These are phyloP conservation scores for Trametes villosa DNA, from an alignment of 768 basidiomycete genomes.

Conservation along the genomic window DNA sequence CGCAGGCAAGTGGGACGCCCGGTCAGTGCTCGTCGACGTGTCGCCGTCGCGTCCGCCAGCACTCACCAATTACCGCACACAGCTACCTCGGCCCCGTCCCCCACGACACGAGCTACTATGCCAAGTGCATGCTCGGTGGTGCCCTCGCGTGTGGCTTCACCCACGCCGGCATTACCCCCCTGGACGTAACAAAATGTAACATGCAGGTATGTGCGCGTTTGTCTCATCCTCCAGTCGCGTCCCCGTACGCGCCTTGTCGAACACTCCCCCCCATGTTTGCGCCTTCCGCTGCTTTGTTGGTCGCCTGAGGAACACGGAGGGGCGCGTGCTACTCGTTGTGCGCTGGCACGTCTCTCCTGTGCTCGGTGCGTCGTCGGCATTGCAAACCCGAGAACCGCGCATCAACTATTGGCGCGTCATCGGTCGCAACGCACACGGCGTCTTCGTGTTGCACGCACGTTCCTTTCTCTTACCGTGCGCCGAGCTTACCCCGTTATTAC, in stretches of 20 bases:
- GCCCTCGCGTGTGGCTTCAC: constrained; percentile 85
- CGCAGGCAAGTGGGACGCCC: constrained; percentile 74
- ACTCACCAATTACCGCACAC: constrained; percentile 3
- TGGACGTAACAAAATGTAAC: constrained; percentile 90
- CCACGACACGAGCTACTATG: constrained; percentile 76
- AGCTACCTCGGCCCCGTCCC: constrained; percentile 75
- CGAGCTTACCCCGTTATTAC: neutral
- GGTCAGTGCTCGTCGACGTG: constrained; percentile 46
- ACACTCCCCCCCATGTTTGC: neutral
- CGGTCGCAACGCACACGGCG: no score
- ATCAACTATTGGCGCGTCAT: no score
- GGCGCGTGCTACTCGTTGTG: no score
- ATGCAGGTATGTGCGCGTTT: constrained; percentile 72
- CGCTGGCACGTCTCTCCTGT: neutral
- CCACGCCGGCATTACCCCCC: constrained; percentile 85
- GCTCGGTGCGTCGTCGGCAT: no score
- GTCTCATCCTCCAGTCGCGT: neutral
- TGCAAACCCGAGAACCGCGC: no score
- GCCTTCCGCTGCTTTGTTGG: neutral
- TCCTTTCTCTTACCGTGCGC: neutral
- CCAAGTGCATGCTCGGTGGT: constrained; percentile 90
- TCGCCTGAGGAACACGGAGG: no score
- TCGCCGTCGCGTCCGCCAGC: neutral
- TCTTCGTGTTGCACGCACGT: neutral
- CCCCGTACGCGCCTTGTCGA: neutral